A percentile compares a stretch with the other conserved stretches of the same genome.
phyloP scores from a whole-genome alignment of 2,329 filamentous ascomycete genomes.

The Colletotrichum destructivum region DNA sequence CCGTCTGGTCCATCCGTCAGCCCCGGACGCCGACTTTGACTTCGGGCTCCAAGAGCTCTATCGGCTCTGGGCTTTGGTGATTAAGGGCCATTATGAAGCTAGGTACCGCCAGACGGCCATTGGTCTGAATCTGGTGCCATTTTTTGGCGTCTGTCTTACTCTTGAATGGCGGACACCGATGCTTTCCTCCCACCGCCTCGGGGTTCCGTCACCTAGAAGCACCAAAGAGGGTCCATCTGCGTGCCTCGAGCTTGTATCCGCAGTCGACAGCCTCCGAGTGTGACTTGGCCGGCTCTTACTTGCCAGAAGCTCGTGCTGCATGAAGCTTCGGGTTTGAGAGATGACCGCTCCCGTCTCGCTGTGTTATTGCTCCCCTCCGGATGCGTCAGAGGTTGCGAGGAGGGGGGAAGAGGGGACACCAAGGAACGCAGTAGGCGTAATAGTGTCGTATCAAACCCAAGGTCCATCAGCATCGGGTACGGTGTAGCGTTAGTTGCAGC shows the following conservation, averaged over 20 bases:
- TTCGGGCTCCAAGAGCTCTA: background rate
- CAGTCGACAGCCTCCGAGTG: conserved; percentile 14
- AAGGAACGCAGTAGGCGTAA: conserved; percentile 8
- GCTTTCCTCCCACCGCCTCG: conserved; percentile 28
- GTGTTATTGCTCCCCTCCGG: conserved; percentile 14
- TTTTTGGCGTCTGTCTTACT: no score
- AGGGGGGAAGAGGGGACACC: background rate
- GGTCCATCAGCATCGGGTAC: conserved; percentile 7
- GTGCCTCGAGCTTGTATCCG: conserved; percentile 4
- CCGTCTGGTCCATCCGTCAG: background rate
- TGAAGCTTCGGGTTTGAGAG: conserved; percentile 3
- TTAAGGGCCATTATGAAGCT: background rate
- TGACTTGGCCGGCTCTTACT: conserved; percentile 43
- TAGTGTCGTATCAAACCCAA: conserved; percentile 13
- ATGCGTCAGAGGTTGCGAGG: conserved; percentile 16
- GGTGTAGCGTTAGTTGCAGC: conserved; percentile 18
- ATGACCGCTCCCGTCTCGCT: background rate
- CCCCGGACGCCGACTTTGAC: background rate
- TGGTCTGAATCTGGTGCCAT: no score
- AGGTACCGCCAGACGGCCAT: no score
- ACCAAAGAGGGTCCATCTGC: conserved; percentile 9
- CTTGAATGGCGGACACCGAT: background rate
- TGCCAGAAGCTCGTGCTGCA: conserved; percentile 35
- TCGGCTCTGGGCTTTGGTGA: background rate
- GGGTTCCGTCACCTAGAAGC: conserved; percentile 2